phyloP scores from a whole-genome alignment of 495 filamentous ascomycete genomes.

The Aspergillus coremiiformis region DNA sequence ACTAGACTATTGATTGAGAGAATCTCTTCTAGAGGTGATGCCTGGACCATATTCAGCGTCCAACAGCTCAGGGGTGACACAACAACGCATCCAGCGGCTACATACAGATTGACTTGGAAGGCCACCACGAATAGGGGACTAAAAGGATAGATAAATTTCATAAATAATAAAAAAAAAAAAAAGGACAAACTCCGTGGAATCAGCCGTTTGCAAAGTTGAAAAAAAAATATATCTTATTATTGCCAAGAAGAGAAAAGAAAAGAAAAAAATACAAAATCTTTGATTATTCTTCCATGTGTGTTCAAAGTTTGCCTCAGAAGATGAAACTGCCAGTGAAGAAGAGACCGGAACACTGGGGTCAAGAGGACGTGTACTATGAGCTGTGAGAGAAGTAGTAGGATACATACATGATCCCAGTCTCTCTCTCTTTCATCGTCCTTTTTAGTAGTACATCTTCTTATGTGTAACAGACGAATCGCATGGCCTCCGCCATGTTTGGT shows the following conservation, averaged over 20 bases:
- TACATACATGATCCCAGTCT: too few species aligned
- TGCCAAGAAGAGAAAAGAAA: too few species aligned
- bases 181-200: neutral
- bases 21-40: neutral
- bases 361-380: too few species aligned
- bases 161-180: neutral
- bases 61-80: conserved; percentile 10
- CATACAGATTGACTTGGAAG: conserved; percentile 15
- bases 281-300: too few species aligned
- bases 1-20: neutral
- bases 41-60: neutral
- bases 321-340: neutral
- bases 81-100: conserved; percentile 23
- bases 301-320: neutral
- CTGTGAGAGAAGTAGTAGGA: too few species aligned
- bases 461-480: conserved; percentile 18
- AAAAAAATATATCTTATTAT: too few species aligned
- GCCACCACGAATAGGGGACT: conserved; percentile 19
- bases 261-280: neutral
- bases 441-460: neutral
- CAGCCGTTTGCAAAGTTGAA: neutral
- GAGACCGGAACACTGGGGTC: neutral
- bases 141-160: conserved; percentile 7
- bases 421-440: neutral
- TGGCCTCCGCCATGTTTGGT: conserved; percentile 19